Evolutionary conservation across 371 early-diverging fungal genomes (phyloP).

Genomic region (Phascolomyces articulosus): DNA sequence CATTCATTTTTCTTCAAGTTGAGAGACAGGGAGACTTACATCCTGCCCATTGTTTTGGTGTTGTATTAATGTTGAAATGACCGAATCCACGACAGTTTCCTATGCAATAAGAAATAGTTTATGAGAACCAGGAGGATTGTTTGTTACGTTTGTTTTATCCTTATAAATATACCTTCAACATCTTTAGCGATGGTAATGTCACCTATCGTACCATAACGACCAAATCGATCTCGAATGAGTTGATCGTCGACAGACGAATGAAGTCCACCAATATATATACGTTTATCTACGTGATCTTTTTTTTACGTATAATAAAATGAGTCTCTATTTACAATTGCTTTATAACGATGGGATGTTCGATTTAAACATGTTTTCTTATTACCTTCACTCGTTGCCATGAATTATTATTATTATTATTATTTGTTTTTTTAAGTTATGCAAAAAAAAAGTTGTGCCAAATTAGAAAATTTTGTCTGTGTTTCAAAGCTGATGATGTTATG

Average conservation of each 20-base stretch:
- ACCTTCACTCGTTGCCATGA: no score
- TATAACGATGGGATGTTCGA: no score
- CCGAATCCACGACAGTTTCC: conserved; percentile 76
- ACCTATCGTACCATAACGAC: conserved; percentile 67
- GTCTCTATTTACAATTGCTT: no score
- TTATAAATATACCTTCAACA: conserved; percentile 26
- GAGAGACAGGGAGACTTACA: conserved; percentile 41
- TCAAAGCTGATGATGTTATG: no score
- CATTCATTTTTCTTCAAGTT: not conserved
- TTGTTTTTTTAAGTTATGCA: no score
- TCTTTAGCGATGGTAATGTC: conserved; percentile 57
- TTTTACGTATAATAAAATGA: not conserved
- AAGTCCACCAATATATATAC: conserved; percentile 80
- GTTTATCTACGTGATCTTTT: conserved; percentile 46
- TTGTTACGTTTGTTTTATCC: not conserved
- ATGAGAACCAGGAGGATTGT: no score
- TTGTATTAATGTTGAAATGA: conserved; percentile 70
- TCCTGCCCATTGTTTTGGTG: conserved; percentile 64
- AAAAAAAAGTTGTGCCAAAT: no score
- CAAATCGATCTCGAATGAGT: conserved; percentile 69
- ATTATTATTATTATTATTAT: no score
- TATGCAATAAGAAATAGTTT: no score
- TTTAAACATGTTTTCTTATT: no score
- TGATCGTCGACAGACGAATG: conserved; percentile 56
- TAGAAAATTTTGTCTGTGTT: no score